Percentiles rank a stretch among this genome's conserved stretches.
Evolutionary conservation across 139 green algal species (phyloP).

Genomic region (Chlorella sp.): DNA sequence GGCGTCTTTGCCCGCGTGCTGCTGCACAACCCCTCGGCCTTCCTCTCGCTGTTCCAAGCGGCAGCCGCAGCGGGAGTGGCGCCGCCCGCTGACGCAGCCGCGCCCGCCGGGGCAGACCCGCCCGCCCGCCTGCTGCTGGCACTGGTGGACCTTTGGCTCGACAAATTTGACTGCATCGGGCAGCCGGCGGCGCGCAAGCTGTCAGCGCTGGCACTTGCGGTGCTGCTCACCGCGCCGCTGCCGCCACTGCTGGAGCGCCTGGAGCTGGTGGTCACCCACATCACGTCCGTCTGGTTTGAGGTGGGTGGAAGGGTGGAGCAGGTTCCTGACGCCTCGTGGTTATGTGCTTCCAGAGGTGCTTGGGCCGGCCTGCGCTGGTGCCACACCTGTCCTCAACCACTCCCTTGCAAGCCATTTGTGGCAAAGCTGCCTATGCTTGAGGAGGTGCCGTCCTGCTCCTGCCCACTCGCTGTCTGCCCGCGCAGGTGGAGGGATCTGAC

Average conservation of each 20-base stretch:
- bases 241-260: constrained; percentile 47
- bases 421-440: no score
- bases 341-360: background rate
- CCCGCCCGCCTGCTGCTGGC: constrained; percentile 43
- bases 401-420: no score
- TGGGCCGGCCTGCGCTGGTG: background rate
- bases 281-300: constrained; percentile 67
- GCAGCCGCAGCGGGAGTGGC: constrained; percentile 5
- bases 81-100: background rate
- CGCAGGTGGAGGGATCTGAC: constrained; percentile 28
- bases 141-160: constrained; percentile 70
- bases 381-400: background rate
- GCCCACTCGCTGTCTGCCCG: background rate
- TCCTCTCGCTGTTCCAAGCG: constrained; percentile 52
- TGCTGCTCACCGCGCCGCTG: constrained; percentile 61
- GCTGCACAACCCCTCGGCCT: constrained; percentile 56
- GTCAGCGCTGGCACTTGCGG: constrained; percentile 71
- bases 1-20: constrained; percentile 75
- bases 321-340: no score
- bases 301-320: constrained; percentile 29
- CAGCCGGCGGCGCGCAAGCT: constrained; percentile 69
- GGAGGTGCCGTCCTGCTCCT: background rate
- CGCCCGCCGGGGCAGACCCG: constrained; percentile 3
- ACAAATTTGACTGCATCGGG: constrained; percentile 61
- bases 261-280: constrained; percentile 41